Evolutionary conservation across 2,329 filamentous ascomycete genomes (phyloP), one percentile per base, ranked within the genome.

Genomic region (Didymella pinodella): DNA sequence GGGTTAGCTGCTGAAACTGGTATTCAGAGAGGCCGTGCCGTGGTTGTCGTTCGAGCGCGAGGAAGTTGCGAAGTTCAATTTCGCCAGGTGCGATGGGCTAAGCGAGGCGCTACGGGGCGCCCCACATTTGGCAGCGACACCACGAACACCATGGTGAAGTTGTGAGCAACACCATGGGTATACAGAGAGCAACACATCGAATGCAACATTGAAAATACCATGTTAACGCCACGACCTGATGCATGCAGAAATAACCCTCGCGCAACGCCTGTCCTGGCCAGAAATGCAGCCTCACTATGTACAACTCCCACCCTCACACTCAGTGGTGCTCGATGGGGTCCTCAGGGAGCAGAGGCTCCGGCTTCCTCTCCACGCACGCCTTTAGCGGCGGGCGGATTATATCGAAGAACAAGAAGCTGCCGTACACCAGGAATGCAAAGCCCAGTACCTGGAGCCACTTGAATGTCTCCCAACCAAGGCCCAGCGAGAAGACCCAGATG

Each of bases 381-480:
- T 87, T 86, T 60, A 96, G 80, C 0, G 95, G 95, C 22, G 93
- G 92, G 59, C 87, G 83, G n/a, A 98, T 85, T 58, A 99, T 87
- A 63, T 96, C 93, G 78, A 98, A 98, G 83, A 98, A 98, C 41
- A 98, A 77, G 78, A 97, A 97, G 2, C 94, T 99, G 65, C 95
- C 96, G 75, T 97, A 99, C 14, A 99, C 95, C 34, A 99, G 85
- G 65, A 97, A 80, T 1, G 81, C 90, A 69, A 99, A 99, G 1
- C 95, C 95, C 3, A 87, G 76, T 14, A 99, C 92, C 79, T 99
- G 95, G 7, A 99, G 85, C 90, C 92, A 96, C 80, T 98, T 98
- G 86, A 99, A 98, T 0, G 87, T 89, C 80, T 99, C 95, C 95
- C 95, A 99, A 61, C 93, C 93, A 2, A 99, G 85, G 4, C 90